Base-by-base conservation (phyloP, 805 yeast species). In the Alloascoidea hylecoeti region DNA sequence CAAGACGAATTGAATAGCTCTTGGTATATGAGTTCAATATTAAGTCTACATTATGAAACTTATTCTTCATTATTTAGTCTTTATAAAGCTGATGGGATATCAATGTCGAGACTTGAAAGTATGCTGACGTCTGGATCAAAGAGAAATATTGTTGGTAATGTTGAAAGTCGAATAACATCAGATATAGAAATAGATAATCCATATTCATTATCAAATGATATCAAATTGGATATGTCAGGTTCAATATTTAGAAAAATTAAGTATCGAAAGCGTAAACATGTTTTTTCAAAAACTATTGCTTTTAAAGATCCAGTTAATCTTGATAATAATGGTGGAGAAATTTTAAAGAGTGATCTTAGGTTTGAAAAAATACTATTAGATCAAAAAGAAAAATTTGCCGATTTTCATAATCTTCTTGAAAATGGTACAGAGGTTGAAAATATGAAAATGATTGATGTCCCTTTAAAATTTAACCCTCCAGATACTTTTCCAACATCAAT, bases 101-200 rank as follows among this genome's bases (percentile, higher is more conserved):
- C 57, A 1, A 70, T 78, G 72, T 53, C 56, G 15, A 57, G 57
- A 2, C 49, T 79, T 3, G 63, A 58, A 28, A 53, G 58, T 36
- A 56, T 67, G 0, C 46, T 75, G 17, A 56, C 64, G 0, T 56
- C 61, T 4, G 68, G 66, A 12, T 41, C 61, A 0, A 53, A 56
- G 13, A 56, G 80, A 40, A 71, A 67, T 34, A 54, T 75, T n/a
- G 68, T 72, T 13, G 62, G 67, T 17, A 58, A 55, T 23, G 48
- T 66, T 5, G 44, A 43, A 5, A 44, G 52, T 4, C 30, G 45
- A 14, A 35, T 38, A 16, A 16, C 13, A 16, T 23, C 13, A 33
- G 23, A 17, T n/a, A 36, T 3, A 17, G 6, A 15, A 14, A 5
- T 33, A 15, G n/a, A 15, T 14, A 34, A 33, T 18, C 17, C 9